phyloP scores from a whole-genome alignment of 345 rosid species.

The Rubroshorea leprosula region DNA sequence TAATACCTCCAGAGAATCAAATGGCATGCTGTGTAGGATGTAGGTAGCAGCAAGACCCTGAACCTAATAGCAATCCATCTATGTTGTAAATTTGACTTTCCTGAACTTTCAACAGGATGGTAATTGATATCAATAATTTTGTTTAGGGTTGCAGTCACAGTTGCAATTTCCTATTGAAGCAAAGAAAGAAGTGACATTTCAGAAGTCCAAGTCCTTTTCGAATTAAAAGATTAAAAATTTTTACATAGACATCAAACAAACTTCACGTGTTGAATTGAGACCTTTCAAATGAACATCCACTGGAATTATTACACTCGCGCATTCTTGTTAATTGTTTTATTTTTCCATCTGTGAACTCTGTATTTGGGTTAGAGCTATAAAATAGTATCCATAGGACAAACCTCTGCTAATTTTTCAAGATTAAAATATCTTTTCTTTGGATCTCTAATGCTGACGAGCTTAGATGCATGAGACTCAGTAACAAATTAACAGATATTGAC shows the following conservation, averaged over 20 bases:
- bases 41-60: constrained; percentile 88
- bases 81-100: constrained; percentile 55
- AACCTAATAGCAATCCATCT: constrained; percentile 86
- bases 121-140: constrained; percentile 71
- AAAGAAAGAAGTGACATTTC: not conserved
- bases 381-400: constrained; percentile 16
- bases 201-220: not conserved
- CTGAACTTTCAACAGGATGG: constrained; percentile 79
- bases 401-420: constrained; percentile 83
- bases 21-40: constrained; percentile 79
- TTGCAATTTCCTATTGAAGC: constrained; percentile 49
- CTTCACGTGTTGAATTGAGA: not conserved
- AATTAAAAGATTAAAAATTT: not conserved
- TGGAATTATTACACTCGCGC: not conserved
- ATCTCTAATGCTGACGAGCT: constrained; percentile 67
- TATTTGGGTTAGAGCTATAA: not conserved
- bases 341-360: too few relatives aligned
- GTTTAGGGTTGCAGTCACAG: constrained; percentile 62
- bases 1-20: constrained; percentile 72
- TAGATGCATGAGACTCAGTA: constrained; percentile 53
- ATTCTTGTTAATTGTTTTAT: not conserved
- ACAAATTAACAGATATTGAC: not conserved
- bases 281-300: not conserved
- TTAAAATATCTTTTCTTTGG: constrained; percentile 62
- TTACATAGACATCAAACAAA: not conserved